Base-by-base conservation (phyloP, 2,329 filamentous ascomycete species). In the Xylaria multiplex region DNA sequence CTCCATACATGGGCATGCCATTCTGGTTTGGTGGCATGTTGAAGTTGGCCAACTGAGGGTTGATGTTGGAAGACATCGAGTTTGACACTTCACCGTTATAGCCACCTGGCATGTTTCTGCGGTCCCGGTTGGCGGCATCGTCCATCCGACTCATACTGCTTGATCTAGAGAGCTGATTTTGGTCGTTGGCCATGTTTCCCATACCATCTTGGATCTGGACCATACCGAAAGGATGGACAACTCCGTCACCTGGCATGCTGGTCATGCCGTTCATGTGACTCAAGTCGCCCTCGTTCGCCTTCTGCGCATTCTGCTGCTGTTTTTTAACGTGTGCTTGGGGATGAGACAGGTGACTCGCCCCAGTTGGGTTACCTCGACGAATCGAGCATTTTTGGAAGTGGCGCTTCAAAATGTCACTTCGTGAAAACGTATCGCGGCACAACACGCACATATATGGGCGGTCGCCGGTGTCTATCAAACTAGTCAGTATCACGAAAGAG, bases 301-400 rank as follows among this genome's bases (percentile, higher is more conserved):
- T 81, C 56, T 82, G 82, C 60, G 81, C 81, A 66, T 90, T 88
- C 74, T 89, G 86, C 69, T 87, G 85, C 74, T 88, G 86, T 82
- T 93, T 94, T 84, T 93, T 95, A 76, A 96, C 86, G 80, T 96
- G 93, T 70, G 92, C 91, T 80, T 95, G 92, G 42, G 93, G 93
- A 81, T 97, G 93, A 73, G 94, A 96, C 80, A 99, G 81, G 82
- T 99, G 96, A 77, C 92, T 97, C 69, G 93, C 93, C 73, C 94
- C 94, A 16, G 93, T 97, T 61, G 96, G 95, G 81, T 98, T 98
- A 65, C 96, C 96, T 77, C 96, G 91, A 75, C 96, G 90, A 71
- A 97, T 93, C 45, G 96, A 97, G 83, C 96, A 99, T 84, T 99
- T 99, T 81, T 97, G 94, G 82, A 98, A 99, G 82, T 99, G 96